Evolutionary conservation across 2,329 filamentous ascomycete species (phyloP).

Genomic region (Arthrobotrys sinensis): DNA sequence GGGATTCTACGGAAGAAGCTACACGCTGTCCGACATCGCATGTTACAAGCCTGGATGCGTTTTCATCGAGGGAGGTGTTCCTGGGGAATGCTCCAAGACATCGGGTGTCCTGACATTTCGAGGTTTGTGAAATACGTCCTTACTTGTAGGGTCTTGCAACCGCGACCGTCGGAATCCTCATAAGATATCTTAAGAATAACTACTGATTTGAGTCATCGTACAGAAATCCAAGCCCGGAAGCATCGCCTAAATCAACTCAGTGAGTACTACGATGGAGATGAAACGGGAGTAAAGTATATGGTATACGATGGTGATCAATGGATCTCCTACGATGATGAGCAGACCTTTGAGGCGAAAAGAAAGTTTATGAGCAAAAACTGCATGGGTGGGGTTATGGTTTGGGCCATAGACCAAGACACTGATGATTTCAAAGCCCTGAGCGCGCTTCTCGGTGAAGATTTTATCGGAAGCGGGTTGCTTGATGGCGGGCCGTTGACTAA

Average conservation of each 20-base stretch:
- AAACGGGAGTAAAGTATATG: conserved; percentile 17
- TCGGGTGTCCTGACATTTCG: conserved; percentile 15
- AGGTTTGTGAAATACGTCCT: not conserved
- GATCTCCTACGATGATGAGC: conserved; percentile 31
- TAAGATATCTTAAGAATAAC: no score
- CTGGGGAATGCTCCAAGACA: conserved; percentile 38
- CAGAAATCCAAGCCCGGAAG: conserved; percentile 3
- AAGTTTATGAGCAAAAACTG: conserved; percentile 4
- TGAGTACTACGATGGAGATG: conserved; percentile 45
- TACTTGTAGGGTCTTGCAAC: no score
- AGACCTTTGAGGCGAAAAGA: conserved; percentile 18
- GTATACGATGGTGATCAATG: conserved; percentile 17
- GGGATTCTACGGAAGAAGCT: conserved; percentile 62
- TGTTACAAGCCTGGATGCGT: conserved; percentile 64
- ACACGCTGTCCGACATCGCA: conserved; percentile 61
- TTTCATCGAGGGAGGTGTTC: conserved; percentile 28
- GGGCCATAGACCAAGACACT: conserved; percentile 14
- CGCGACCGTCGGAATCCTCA: no score
- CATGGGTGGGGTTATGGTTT: conserved; percentile 22
- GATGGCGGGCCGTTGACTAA: not conserved
- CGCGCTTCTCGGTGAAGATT: no score
- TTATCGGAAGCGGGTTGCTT: no score
- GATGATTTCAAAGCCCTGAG: conserved; percentile 8
- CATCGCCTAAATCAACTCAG: conserved; percentile 45
- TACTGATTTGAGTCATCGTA: no score